phyloP scores from a whole-genome alignment of 768 basidiomycete species.

The Psilocybe cyanescens region DNA sequence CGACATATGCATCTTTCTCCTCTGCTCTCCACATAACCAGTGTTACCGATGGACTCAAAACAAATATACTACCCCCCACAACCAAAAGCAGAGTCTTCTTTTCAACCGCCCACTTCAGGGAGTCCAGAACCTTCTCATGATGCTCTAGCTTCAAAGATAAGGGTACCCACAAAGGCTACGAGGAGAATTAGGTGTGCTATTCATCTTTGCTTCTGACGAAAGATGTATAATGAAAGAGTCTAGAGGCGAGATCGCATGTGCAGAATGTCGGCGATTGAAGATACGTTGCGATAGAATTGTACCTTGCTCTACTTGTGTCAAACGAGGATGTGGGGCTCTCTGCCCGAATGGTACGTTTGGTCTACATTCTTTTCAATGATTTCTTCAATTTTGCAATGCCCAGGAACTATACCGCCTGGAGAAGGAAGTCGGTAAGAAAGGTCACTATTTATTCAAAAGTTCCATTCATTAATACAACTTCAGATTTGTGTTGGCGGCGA shows the following conservation, averaged over 20 bases:
- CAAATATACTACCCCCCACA: not conserved
- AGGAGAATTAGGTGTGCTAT: conserved; percentile 39
- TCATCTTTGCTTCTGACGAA: conserved; percentile 3
- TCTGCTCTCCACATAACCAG: not conserved
- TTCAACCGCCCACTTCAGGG: not conserved
- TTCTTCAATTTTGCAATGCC: not conserved
- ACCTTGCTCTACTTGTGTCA: conserved; percentile 54
- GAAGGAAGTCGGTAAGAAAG: conserved; percentile 52
- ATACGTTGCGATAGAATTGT: conserved; percentile 42
- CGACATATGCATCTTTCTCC: conserved; percentile 1
- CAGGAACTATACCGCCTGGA: conserved; percentile 57
- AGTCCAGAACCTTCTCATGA: conserved; percentile 9
- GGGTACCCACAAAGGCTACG: conserved; percentile 37
- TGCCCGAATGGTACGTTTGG: conserved; percentile 52
- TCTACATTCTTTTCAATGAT: not conserved
- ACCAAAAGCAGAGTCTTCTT: conserved; percentile 2
- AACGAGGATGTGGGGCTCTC: conserved; percentile 51
- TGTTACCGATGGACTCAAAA: conserved; percentile 8
- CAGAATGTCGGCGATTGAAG: conserved; percentile 48
- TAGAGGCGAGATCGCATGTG: conserved; percentile 47
- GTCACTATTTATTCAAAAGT: not conserved
- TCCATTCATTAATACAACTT: not conserved
- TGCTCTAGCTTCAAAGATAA: conserved; percentile 13
- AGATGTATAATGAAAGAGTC: not conserved
- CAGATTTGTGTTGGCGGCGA: conserved; percentile 56